phyloP scores from a whole-genome alignment of 768 basidiomycete genomes.

The Tubosaeta brunneosetosa region DNA sequence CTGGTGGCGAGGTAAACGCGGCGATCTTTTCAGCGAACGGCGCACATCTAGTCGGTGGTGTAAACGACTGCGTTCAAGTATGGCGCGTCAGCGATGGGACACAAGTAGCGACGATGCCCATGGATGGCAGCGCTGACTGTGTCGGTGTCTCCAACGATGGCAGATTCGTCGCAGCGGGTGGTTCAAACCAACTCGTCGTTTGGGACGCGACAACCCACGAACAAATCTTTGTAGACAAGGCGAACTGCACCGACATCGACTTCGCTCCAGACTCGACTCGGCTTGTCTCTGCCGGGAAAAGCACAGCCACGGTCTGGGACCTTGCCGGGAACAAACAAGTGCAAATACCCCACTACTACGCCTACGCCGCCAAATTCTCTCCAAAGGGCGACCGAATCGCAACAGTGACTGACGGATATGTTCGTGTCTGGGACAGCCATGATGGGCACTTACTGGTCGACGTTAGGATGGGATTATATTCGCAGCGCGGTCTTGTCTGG shows the following conservation, averaged over 20 bases:
- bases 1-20: background rate
- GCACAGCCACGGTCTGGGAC: background rate
- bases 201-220: background rate
- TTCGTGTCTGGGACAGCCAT: background rate
- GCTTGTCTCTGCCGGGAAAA: background rate
- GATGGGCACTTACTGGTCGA: background rate
- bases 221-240: background rate
- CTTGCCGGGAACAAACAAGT: background rate
- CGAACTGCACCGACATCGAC: background rate
- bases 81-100: background rate
- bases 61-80: background rate
- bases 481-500: background rate
- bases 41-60: background rate
- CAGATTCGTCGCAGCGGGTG: background rate
- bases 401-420: background rate
- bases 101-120: background rate
- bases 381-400: background rate
- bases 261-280: background rate
- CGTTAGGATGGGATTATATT: background rate
- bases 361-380: background rate
- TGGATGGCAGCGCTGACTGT: background rate
- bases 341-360: background rate
- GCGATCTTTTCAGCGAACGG: background rate
- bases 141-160: background rate
- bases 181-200: background rate